These are phyloP conservation scores for Liriodendron chinense DNA, from an alignment of 164 flowering plant species.

Conservation along the genomic window DNA sequence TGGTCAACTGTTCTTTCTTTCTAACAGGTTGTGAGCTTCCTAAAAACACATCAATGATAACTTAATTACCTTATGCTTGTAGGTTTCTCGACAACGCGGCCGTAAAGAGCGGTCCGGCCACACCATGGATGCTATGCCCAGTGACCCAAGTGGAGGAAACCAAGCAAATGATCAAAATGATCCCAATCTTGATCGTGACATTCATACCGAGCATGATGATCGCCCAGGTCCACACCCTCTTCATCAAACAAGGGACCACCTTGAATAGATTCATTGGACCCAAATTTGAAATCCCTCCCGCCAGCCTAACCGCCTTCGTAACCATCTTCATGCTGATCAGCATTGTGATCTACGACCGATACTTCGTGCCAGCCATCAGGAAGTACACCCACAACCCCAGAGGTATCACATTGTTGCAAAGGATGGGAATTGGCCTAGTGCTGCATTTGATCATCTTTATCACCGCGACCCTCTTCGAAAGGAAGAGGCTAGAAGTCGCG, in stretches of 20 bases:
- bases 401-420: conserved; percentile 63
- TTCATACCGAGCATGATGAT: conserved; percentile 47
- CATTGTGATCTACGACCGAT: conserved; percentile 51
- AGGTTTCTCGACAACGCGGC: conserved; percentile 68
- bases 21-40: background rate
- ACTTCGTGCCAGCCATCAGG: conserved; percentile 35
- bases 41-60: background rate
- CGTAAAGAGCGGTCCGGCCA: conserved; percentile 26
- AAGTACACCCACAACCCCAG: conserved; percentile 54
- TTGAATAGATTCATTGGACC: conserved; percentile 38
- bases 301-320: conserved; percentile 36
- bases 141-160: conserved; percentile 60
- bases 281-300: conserved; percentile 48
- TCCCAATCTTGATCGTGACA: conserved; percentile 50
- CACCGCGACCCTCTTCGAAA: conserved; percentile 41
- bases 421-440: conserved; percentile 58
- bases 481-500: conserved; percentile 40
- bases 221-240: conserved; percentile 49
- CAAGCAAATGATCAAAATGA: conserved; percentile 51
- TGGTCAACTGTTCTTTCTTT: background rate
- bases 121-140: conserved; percentile 51
- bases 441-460: conserved; percentile 48
- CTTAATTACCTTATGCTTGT: conserved; percentile 8
- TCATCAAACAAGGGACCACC: conserved; percentile 56
- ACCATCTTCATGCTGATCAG: conserved; percentile 52